Base-by-base conservation (phyloP, 2,329 filamentous ascomycete genomes). In the Xylariaceae sp. region DNA sequence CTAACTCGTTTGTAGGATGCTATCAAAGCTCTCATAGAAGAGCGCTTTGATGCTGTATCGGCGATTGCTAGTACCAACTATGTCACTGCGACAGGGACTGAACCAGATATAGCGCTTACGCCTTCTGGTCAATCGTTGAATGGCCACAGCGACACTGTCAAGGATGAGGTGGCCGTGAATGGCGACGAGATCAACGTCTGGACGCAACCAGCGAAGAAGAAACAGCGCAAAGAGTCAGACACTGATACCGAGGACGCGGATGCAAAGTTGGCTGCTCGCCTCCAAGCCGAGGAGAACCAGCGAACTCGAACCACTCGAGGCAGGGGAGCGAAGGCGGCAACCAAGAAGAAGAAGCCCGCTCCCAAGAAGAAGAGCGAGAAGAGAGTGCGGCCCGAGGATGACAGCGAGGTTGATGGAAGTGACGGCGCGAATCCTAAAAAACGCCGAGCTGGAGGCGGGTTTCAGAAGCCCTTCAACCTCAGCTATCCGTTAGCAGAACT, bases 251-350 rank as follows among this genome's bases (percentile, higher is more conserved):
- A 84, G 65, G 90, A 96, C 64, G 88, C 89, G 37, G 94, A 99
- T 74, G 94, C 93, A 39, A 86, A 88, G 50, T 84, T 93, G 62
- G 94, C 94, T 0, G 92, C 92, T 13, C 85, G 88, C 73, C 80
- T 99, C 42, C 94, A 99, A 75, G 93, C 92, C 0, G 90, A 97
- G 73, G 91, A 97, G 76, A 96, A 97, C 74, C 81, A 85, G 61
- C 76, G 85, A 49, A 86, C 85, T 53, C 82, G 90, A 56, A 83
- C 89, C 15, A 97, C 92, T 2, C 83, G 93, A 50, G 90, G 90
- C 5, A 89, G 87, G 9, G 84, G 84, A 64, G 84, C 80, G 57
- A 78, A 80, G 67, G 68, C 74, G 11, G 64, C 68, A 6, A 67
- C 62, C 9, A 77, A 88, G 75, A 89, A 88, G 76, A 87, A 86